These are phyloP conservation scores for Eimeria necatrix DNA, from an alignment of 169 alveolate genomes.

Conservation along the genomic window DNA sequence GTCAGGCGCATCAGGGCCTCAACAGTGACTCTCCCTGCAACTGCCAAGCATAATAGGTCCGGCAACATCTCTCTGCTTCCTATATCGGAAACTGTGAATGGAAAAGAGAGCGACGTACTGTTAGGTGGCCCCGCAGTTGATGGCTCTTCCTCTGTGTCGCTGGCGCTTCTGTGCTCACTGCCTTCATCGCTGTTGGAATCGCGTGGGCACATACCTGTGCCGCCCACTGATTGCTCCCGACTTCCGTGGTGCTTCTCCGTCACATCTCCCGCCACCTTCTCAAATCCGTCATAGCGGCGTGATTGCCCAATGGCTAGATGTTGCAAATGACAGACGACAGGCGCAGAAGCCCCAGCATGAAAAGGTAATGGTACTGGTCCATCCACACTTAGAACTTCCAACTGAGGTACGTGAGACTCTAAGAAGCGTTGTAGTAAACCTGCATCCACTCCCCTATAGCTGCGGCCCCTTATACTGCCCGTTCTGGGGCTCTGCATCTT, in stretches of 20 bases:
- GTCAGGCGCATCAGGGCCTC: constrained; percentile 29
- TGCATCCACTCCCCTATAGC: not conserved
- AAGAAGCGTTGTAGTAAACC: not conserved
- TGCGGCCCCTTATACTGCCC: not conserved
- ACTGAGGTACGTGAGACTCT: not conserved
- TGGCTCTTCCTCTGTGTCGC: not conserved
- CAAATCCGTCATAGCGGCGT: not conserved
- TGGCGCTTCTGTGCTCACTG: not conserved
- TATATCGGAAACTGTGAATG: not conserved
- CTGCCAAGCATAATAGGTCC: not conserved
- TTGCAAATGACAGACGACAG: not conserved
- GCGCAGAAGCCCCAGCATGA: not conserved
- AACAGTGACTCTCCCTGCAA: not conserved
- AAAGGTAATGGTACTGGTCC: not conserved
- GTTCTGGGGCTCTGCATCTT: too few relatives aligned
- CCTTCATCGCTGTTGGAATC: not conserved
- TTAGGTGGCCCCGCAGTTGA: not conserved
- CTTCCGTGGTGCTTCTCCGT: not conserved
- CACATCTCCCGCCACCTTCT: not conserved
- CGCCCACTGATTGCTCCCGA: not conserved
- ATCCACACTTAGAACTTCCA: not conserved
- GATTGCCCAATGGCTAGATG: not conserved
- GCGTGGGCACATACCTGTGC: not conserved
- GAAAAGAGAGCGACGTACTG: not conserved
- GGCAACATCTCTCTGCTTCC: not conserved